These are phyloP conservation scores for Hortaea sp. DNA, from an alignment of 2,329 filamentous ascomycete genomes.

Conservation along the genomic window DNA sequence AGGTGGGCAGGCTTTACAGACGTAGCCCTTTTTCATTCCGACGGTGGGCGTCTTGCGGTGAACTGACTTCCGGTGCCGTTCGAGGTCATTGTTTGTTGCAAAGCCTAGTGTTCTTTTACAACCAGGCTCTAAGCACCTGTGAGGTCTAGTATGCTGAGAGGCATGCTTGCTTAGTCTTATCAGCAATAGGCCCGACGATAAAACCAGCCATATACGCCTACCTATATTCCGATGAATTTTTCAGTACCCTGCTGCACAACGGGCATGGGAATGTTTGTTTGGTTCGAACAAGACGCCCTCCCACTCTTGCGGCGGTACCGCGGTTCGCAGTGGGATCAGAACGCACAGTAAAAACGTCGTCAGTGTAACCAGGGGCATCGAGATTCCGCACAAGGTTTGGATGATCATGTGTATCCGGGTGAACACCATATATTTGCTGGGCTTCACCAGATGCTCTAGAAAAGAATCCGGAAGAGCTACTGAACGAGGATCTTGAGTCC, in stretches of 20 bases:
- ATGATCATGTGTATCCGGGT: no score
- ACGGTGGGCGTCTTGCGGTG: slow-evolving; percentile 45
- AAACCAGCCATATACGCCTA: no score
- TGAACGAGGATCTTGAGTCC: no score
- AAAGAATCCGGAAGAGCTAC: no score
- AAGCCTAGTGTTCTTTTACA: slow-evolving; percentile 47
- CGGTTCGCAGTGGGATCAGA: not conserved
- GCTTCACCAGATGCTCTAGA: no score
- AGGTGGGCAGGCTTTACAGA: slow-evolving; percentile 50
- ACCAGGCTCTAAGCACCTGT: not conserved
- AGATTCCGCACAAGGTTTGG: no score
- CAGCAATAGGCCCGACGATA: no score
- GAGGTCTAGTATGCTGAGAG: slow-evolving; percentile 1
- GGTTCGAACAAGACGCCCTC: not conserved
- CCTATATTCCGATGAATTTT: slow-evolving; percentile 2
- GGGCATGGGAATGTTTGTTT: not conserved
- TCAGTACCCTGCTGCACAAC: slow-evolving; percentile 1
- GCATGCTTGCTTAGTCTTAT: slow-evolving; percentile 1
- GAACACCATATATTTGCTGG: no score
- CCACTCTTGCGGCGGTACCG: not conserved
- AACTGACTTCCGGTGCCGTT: slow-evolving; percentile 62
- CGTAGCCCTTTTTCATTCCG: slow-evolving; percentile 32
- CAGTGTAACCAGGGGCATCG: no score
- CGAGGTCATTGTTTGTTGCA: slow-evolving; percentile 68
- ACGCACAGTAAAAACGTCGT: not conserved